Percentiles rank a stretch among this genome's conserved stretches.
These are phyloP conservation scores for Sporothrix globosa DNA, from an alignment of 2,329 filamentous ascomycete species.

Conservation along the genomic window DNA sequence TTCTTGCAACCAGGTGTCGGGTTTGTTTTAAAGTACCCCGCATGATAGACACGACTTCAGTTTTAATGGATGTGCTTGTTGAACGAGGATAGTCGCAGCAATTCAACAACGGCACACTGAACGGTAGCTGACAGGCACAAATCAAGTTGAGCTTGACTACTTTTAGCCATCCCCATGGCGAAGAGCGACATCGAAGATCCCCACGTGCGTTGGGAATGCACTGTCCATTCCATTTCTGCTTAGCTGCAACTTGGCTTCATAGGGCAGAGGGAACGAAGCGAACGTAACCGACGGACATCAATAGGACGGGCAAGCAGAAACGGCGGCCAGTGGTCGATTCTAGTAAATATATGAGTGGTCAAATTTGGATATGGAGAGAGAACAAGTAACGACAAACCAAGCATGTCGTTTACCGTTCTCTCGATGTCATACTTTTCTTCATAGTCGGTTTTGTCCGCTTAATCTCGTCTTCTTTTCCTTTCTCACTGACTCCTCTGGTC, in stretches of 20 bases:
- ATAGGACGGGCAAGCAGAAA: neutral
- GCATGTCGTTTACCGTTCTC: neutral
- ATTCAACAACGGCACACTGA: neutral
- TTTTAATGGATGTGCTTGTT: too few species aligned
- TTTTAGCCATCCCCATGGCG: neutral
- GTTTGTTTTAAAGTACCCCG: neutral
- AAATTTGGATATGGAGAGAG: neutral
- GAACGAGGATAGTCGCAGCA: too few species aligned
- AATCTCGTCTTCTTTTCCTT: neutral
- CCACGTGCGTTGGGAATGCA: slow-evolving; percentile 2
- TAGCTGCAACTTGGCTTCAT: too few species aligned
- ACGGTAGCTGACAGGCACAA: neutral
- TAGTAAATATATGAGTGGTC: neutral
- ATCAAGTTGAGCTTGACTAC: neutral
- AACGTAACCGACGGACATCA: too few species aligned
- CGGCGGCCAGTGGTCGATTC: neutral
- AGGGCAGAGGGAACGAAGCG: neutral
- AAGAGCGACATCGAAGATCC: neutral
- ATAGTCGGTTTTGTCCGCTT: neutral
- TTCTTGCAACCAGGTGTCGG: too few species aligned
- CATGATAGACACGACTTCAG: neutral
- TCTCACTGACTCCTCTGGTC: neutral
- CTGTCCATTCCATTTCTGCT: neutral
- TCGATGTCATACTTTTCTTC: neutral
- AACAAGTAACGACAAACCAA: neutral